Percentiles rank a stretch among this genome's conserved stretches.
These are phyloP conservation scores for Pisolithus microcarpus DNA, from an alignment of 768 basidiomycete species.

Conservation along the genomic window DNA sequence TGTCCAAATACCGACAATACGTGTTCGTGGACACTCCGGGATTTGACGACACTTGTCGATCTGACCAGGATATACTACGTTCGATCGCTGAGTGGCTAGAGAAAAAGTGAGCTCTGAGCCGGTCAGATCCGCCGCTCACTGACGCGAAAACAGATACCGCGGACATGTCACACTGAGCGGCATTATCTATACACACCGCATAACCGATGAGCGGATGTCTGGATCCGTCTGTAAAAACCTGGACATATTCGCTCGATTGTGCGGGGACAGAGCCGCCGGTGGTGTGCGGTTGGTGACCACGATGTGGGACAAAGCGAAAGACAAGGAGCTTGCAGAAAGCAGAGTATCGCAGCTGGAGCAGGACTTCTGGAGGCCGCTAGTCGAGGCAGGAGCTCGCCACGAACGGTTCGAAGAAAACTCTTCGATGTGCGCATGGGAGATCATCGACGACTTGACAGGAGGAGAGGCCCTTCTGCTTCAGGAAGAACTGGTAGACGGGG, in stretches of 20 bases:
- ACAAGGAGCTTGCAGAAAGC: not conserved
- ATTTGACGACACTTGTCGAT: not conserved
- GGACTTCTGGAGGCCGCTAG: conserved; percentile 15
- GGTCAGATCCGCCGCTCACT: not conserved
- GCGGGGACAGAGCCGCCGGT: conserved; percentile 23
- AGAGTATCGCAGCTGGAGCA: conserved; percentile 20
- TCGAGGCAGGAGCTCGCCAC: too few relatives aligned
- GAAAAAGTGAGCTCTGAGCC: too few relatives aligned
- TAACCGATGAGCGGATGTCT: conserved; percentile 29
- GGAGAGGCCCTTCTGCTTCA: too few relatives aligned
- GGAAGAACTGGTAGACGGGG: not conserved
- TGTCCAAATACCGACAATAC: conserved; percentile 1
- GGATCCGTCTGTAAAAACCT: conserved; percentile 27
- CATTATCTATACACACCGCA: conserved; percentile 29
- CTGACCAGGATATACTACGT: too few relatives aligned
- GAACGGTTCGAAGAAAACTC: too few relatives aligned
- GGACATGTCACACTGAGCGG: conserved; percentile 18
- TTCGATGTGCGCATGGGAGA: too few relatives aligned
- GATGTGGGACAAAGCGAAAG: conserved; percentile 9
- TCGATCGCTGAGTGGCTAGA: too few relatives aligned
- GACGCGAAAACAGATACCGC: not conserved
- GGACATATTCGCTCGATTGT: conserved; percentile 28
- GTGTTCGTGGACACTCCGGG: conserved; percentile 18
- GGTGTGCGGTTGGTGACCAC: conserved; percentile 21
- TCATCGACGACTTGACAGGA: too few relatives aligned